phyloP scores from a whole-genome alignment of 805 yeast species.

The Grigorovia transvaalensis region DNA sequence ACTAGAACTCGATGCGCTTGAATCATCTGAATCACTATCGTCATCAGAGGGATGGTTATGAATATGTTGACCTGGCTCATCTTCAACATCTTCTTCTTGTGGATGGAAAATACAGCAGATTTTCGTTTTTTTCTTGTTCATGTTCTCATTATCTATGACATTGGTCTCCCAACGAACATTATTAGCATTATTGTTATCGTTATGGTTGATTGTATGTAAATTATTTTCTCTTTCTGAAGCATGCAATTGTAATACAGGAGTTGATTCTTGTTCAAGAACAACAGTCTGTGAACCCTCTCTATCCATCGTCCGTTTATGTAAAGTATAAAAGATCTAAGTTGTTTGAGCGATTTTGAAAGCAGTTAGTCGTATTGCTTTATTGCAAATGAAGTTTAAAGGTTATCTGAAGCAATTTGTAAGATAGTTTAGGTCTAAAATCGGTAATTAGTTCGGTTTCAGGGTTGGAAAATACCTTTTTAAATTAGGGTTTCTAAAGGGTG shows the following conservation, averaged over 20 bases:
- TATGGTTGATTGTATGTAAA: slow-evolving; percentile 6
- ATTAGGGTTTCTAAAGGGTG: no score
- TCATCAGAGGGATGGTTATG: slow-evolving; percentile 5
- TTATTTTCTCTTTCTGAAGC: slow-evolving; percentile 5
- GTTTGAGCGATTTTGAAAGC: no score
- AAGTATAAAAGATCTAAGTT: no score
- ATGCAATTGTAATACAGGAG: slow-evolving; percentile 2
- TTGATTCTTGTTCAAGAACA: background rate
- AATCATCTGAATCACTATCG: slow-evolving; percentile 16
- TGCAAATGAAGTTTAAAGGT: no score
- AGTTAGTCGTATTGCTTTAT: no score
- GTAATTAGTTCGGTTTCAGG: no score
- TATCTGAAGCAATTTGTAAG: no score
- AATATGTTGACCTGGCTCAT: slow-evolving; percentile 23
- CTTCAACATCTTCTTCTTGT: slow-evolving; percentile 48
- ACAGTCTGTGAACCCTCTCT: slow-evolving; percentile 7
- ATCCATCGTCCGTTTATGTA: background rate
- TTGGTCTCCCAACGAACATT: slow-evolving; percentile 78
- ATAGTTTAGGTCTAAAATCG: no score
- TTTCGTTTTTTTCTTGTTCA: slow-evolving; percentile 83
- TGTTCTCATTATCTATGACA: slow-evolving; percentile 79
- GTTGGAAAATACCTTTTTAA: no score
- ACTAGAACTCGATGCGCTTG: slow-evolving; percentile 20
- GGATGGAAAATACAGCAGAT: slow-evolving; percentile 88
- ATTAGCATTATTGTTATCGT: slow-evolving; percentile 15